A percentile compares a stretch with the other conserved stretches of the same genome.
These are phyloP conservation scores for Flaveria trinervia DNA, from an alignment of 129 eudicot genomes.

Conservation along the genomic window DNA sequence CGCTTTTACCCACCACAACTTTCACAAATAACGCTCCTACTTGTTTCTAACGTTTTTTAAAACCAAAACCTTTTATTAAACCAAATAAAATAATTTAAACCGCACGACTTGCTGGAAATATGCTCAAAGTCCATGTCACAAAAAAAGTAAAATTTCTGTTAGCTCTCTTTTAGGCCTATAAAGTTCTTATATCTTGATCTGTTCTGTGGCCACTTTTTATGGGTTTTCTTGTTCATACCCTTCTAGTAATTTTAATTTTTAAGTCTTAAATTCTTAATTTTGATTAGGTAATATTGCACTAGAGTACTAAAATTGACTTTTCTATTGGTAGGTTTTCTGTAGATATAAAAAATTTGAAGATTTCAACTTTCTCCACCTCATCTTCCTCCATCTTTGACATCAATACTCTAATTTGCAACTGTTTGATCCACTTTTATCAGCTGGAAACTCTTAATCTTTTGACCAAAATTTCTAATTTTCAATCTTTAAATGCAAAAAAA, in stretches of 20 bases:
- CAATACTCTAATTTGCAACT: neutral
- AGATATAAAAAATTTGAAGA: neutral
- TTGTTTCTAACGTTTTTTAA: too few species aligned
- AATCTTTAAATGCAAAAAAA: conserved; percentile 2
- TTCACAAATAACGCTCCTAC: too few species aligned
- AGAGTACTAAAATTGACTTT: conserved; percentile 32
- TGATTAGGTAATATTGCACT: conserved; percentile 24
- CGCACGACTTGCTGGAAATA: conserved; percentile 12
- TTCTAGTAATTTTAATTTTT: neutral
- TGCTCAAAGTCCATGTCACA: conserved; percentile 16
- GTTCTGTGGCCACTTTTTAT: neutral
- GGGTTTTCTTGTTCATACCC: neutral
- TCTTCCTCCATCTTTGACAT: conserved; percentile 22
- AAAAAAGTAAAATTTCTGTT: neutral
- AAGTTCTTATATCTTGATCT: conserved; percentile 13
- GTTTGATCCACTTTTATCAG: conserved; percentile 13
- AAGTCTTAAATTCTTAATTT: neutral
- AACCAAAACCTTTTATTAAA: neutral
- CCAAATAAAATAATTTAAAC: neutral
- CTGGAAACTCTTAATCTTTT: neutral
- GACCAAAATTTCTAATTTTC: neutral
- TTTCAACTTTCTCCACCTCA: conserved; percentile 31
- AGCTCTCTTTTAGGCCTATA: neutral
- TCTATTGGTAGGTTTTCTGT: conserved; percentile 22
- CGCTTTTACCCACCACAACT: too few species aligned